Base-by-base conservation (phyloP, 2,329 filamentous ascomycete genomes). In the Colletotrichum gloeosporioides region DNA sequence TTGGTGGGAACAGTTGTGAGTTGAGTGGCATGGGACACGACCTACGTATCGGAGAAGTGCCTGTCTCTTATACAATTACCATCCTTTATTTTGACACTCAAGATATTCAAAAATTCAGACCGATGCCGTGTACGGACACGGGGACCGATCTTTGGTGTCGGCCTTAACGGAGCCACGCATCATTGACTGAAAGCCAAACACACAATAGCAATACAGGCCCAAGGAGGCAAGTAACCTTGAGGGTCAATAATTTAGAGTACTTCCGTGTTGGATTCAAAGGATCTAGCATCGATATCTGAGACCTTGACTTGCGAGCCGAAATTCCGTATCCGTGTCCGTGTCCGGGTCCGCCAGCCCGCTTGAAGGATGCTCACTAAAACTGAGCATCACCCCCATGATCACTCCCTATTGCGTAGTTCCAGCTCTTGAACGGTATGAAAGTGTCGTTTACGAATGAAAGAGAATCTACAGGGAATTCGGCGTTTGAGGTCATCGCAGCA, bases 321-420 rank as follows among this genome's bases (percentile, higher is more conserved):
- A 25, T 36, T 36, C 73, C 71, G 71, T 67, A 27, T 70, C 76
- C 77, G 75, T 75, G 57, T 79, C 78, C 78, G 73, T 71, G 73
- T 78, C 78, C 78, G 78, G 53, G 25, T 29, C 69, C 71, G 34
- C 44, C 29, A 36, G 55, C 13, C 31, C 61, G n/a, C 15, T 25
- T 8, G 12, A 57, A 70, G 66, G 57, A 64, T 44, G n/a, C 39
- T 31, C 15, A 29, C 59, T 71, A 65, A 57, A 64, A 74, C 25
- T 71, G 57, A 18, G n/a, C 44, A n/a, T 27, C 55, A 15, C 55
- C 71, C 25, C 27, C 31, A 10, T 71, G 22, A 6, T 49, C 34
- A 8, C 13, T 31, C 15, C 16, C 67, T 32, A 66, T 18, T n/a
- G 49, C 18, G 25, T 53, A 66, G 15, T 32, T 65, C 73, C 69